A percentile compares a stretch with the other conserved stretches of the same genome.
Evolutionary conservation across 2,329 filamentous ascomycete genomes (phyloP).

Genomic region (Rhytidhysteron rufulum): DNA sequence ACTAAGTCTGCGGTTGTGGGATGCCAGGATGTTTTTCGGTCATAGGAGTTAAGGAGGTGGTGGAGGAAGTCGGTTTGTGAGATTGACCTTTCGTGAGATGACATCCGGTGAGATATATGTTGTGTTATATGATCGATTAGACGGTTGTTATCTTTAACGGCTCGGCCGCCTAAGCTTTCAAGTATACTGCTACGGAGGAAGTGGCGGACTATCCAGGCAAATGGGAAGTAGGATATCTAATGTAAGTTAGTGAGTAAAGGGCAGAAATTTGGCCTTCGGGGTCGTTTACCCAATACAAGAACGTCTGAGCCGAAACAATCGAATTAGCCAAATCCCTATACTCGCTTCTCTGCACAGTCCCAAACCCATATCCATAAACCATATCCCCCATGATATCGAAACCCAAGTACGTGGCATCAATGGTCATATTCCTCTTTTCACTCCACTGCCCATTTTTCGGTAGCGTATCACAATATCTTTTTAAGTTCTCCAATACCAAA

Average conservation of each 20-base stretch:
- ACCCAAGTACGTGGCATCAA: constrained; percentile 36
- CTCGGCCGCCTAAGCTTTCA: constrained; percentile 16
- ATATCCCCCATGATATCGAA: constrained; percentile 48
- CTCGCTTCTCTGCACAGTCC: constrained; percentile 26
- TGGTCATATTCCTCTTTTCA: constrained; percentile 36
- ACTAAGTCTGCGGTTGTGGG: constrained; percentile 38
- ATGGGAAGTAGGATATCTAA: constrained; percentile 16
- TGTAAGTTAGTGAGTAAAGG: background rate
- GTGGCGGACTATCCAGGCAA: constrained; percentile 15
- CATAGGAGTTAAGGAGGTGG: constrained; percentile 36
- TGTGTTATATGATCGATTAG: constrained; percentile 19
- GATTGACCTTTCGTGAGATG: no score
- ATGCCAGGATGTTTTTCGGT: constrained; percentile 37
- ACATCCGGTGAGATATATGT: no score
- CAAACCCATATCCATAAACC: constrained; percentile 34
- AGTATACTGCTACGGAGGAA: constrained; percentile 16
- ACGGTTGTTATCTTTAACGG: constrained; percentile 20
- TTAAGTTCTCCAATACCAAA: constrained; percentile 33
- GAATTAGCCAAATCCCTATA: constrained; percentile 24
- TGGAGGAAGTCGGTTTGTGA: constrained; percentile 41
- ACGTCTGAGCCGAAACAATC: constrained; percentile 15
- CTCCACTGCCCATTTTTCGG: constrained; percentile 28
- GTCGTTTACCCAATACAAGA: constrained; percentile 19
- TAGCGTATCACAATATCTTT: constrained; percentile 27
- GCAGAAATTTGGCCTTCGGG: background rate